These are phyloP conservation scores for Aulographum hederae DNA, from an alignment of 2,329 filamentous ascomycete species.

Conservation along the genomic window DNA sequence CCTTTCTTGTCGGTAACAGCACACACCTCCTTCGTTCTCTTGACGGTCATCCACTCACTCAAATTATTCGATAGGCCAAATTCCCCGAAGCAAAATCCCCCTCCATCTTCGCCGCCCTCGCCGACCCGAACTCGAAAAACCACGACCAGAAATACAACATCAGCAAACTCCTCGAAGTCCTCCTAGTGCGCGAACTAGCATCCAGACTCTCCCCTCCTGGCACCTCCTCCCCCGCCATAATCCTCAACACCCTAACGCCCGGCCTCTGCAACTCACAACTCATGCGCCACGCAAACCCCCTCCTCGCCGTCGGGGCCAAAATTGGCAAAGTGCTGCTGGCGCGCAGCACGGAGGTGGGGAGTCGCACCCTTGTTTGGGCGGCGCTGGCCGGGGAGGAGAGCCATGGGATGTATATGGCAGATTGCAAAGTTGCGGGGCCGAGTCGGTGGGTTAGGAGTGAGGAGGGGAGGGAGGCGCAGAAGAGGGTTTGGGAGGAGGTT, in stretches of 20 bases:
- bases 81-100: background rate
- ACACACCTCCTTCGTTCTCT: too few relatives aligned
- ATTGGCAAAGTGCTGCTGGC: conserved; percentile 11
- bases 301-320: background rate
- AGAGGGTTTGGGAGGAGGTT: conserved; percentile 22
- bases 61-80: too few relatives aligned
- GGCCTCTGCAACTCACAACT: conserved; percentile 4
- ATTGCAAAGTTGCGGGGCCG: conserved; percentile 13
- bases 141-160: conserved; percentile 7
- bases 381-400: conserved; percentile 15
- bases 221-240: too few relatives aligned
- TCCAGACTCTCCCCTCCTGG: background rate
- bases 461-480: conserved; percentile 18
- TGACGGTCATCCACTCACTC: too few relatives aligned
- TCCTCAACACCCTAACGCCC: conserved; percentile 5
- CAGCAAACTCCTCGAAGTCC: conserved; percentile 7
- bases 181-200: conserved; percentile 1
- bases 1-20: too few relatives aligned
- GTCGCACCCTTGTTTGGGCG: conserved; percentile 21
- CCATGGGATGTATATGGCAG: conserved; percentile 22
- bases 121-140: conserved; percentile 5
- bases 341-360: conserved; percentile 21
- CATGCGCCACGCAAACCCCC: background rate
- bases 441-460: conserved; percentile 16
- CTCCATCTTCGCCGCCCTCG: conserved; percentile 2